A percentile compares a stretch with the other conserved stretches of the same genome.
Evolutionary conservation across 257 asterid species (phyloP).

Genomic region (Jacaranda mimosifolia): DNA sequence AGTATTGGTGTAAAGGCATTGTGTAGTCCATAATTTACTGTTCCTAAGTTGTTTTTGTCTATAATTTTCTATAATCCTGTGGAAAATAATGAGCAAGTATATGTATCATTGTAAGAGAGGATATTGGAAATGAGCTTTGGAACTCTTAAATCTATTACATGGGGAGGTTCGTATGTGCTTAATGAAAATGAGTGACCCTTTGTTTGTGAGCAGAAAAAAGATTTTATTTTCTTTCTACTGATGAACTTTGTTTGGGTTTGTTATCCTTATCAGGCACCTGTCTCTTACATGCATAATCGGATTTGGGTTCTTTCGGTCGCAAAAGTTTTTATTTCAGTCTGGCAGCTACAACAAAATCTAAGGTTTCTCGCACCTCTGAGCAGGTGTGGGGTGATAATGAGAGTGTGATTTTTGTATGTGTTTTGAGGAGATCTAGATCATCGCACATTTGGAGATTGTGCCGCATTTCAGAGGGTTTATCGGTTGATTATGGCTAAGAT

Average conservation of each 20-base stretch:
- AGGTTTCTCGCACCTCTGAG: constrained; percentile 88
- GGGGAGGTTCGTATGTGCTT: neutral
- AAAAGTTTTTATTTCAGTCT: constrained; percentile 79
- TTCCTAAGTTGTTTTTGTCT: constrained; percentile 1
- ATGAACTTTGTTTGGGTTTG: constrained; percentile 20
- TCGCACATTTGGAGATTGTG: constrained; percentile 96
- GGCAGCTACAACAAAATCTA: constrained; percentile 80
- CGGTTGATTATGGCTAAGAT: constrained; percentile 95
- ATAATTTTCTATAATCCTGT: neutral
- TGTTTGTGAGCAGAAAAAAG: neutral
- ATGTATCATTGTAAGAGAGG: neutral
- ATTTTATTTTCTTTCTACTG: constrained; percentile 31
- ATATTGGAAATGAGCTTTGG: neutral
- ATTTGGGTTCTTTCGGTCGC: constrained; percentile 51
- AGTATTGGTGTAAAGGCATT: neutral
- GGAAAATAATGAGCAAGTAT: neutral
- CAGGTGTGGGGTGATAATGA: constrained; percentile 91
- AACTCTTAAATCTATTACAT: constrained; percentile 5
- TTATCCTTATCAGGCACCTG: constrained; percentile 59
- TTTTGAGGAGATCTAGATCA: constrained; percentile 82
- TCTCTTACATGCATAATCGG: constrained; percentile 57
- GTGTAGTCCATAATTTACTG: neutral
- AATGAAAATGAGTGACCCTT: neutral
- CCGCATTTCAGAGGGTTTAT: constrained; percentile 87
- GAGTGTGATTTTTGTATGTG: constrained; percentile 62